Percentiles rank a stretch among this genome's conserved stretches.
These are phyloP conservation scores for Penicillium psychrofluorescens DNA, from an alignment of 495 filamentous ascomycete species.

Conservation along the genomic window DNA sequence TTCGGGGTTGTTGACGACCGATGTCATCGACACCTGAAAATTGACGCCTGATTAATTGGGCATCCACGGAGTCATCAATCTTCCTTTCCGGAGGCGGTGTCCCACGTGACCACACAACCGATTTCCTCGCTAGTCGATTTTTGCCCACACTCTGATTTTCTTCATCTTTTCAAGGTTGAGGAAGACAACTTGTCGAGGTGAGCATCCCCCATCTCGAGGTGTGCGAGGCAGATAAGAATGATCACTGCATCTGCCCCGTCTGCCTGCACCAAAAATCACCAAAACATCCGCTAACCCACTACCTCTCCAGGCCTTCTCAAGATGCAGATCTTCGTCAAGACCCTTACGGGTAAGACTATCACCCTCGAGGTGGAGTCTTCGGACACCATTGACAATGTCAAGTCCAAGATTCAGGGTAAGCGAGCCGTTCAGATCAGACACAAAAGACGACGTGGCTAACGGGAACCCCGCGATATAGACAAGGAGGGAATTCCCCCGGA, in stretches of 20 bases:
- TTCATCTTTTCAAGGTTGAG: slow-evolving; percentile 44
- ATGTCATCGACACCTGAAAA: neutral
- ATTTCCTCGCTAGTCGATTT: slow-evolving; percentile 19
- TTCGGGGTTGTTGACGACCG: neutral
- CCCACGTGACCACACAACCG: slow-evolving; percentile 41
- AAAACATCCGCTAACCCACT: slow-evolving; percentile 4
- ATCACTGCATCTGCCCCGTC: neutral
- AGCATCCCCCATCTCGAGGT: slow-evolving; percentile 9
- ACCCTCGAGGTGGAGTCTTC: slow-evolving; percentile 99
- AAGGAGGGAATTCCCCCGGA: slow-evolving; percentile 99
- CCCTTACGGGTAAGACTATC: slow-evolving; percentile 99
- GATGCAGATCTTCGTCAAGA: slow-evolving; percentile 99
- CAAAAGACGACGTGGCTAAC: slow-evolving; percentile 2
- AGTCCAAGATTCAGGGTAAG: slow-evolving; percentile 79
- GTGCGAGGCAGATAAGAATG: neutral
- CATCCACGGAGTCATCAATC: slow-evolving; percentile 3
- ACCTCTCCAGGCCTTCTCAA: slow-evolving; percentile 43
- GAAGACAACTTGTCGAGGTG: slow-evolving; percentile 54
- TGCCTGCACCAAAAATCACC: neutral
- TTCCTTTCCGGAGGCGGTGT: too few species aligned
- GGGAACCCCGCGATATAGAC: slow-evolving; percentile 45
- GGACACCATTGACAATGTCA: slow-evolving; percentile 99
- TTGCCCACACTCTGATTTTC: slow-evolving; percentile 18
- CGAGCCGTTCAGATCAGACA: neutral
- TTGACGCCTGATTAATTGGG: neutral